Base-by-base conservation (phyloP, 495 filamentous ascomycete species). In the Pseudevernia furfuracea region DNA sequence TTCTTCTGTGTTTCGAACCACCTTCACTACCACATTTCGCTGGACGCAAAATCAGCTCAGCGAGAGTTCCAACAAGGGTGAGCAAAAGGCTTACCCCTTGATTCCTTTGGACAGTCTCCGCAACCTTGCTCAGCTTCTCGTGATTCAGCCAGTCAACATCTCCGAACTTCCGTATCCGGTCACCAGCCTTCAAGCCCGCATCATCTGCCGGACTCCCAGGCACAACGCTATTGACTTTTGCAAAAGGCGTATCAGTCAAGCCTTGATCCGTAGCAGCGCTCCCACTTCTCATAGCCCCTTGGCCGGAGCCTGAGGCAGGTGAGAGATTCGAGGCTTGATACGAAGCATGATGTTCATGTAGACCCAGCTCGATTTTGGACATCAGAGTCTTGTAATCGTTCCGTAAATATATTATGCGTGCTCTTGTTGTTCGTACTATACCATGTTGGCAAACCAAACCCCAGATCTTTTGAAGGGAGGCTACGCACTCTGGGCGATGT, bases 381-480 rank as follows among this genome's bases (percentile, higher is more conserved):
- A 97, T 96, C 44, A 96, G 75, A 23, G 85, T 85, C 73, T 97
- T 97, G 75, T 94, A 91, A 76, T 99, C 95, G 72, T 96, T 97
- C 62, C 87, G 86, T 37, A 97, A 83, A 68, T 85, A 83, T 56
- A 97, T 95, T 58, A 97, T 97, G 37, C 90, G 87, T 10, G 91
- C 82, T 70, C 95, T 80, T 21, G 92, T 96, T 14, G 90, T 95
- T 52, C 95, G 90, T 71, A 99, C 90, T 95, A 69, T 44, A 43
- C 19, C 59, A 34, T 30, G 32, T 71, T 66, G 71, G 66, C 53
- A 44, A 60, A 8, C 43, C 28, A 34, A 56, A 59, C 38, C 49
- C 41, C 46, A 30, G 44, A 19, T 28, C 44, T 66, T 23, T 41
- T 23, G 46, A 32, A 55, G 36, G 61, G 39, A 56, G 41, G 58